Percentiles rank a stretch among this genome's conserved stretches.
Evolutionary conservation across 2,329 filamentous ascomycete genomes (phyloP).

Genomic region (Neonectria magnoliae): DNA sequence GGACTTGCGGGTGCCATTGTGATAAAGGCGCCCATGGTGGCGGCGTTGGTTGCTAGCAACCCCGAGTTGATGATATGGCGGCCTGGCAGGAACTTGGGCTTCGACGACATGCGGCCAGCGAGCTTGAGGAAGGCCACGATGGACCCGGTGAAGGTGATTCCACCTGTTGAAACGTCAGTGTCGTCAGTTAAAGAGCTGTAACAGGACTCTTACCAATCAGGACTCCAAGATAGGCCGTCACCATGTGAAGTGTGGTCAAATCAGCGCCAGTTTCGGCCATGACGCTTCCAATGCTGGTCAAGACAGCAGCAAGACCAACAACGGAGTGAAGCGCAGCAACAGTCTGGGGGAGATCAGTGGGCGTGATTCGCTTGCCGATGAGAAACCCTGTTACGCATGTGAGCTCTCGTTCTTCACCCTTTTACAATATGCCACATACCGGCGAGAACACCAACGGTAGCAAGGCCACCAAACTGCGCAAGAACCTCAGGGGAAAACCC

Average conservation of each 20-base stretch:
- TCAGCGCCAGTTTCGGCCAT: slow-evolving; percentile 74
- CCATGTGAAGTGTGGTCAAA: slow-evolving; percentile 81
- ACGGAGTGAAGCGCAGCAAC: slow-evolving; percentile 91
- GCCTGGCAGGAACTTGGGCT: slow-evolving; percentile 76
- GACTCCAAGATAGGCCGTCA: slow-evolving; percentile 87
- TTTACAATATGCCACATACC: slow-evolving; percentile 49
- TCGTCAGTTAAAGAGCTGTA: background rate
- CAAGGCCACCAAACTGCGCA: slow-evolving; percentile 81
- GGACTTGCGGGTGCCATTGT: slow-evolving; percentile 84
- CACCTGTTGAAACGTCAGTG: slow-evolving; percentile 54
- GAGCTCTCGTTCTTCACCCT: slow-evolving; percentile 1
- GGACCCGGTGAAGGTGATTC: slow-evolving; percentile 90
- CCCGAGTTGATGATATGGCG: slow-evolving; percentile 79
- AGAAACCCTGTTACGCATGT: slow-evolving; percentile 63
- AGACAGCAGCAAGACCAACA: slow-evolving; percentile 85
- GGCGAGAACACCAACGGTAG: slow-evolving; percentile 74
- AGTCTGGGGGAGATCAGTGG: slow-evolving; percentile 88
- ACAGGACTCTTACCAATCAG: slow-evolving; percentile 69
- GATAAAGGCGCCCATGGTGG: slow-evolving; percentile 85
- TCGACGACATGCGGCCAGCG: slow-evolving; percentile 82
- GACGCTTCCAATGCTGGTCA: slow-evolving; percentile 89
- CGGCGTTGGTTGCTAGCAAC: slow-evolving; percentile 79
- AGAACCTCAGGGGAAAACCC: slow-evolving; percentile 84
- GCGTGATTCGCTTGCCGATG: slow-evolving; percentile 87
- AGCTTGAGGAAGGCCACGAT: slow-evolving; percentile 92